Percentiles rank a stretch among this genome's conserved stretches.
phyloP scores from a whole-genome alignment of 1,139 yeast genomes.

The Chernovozyma aurita region DNA sequence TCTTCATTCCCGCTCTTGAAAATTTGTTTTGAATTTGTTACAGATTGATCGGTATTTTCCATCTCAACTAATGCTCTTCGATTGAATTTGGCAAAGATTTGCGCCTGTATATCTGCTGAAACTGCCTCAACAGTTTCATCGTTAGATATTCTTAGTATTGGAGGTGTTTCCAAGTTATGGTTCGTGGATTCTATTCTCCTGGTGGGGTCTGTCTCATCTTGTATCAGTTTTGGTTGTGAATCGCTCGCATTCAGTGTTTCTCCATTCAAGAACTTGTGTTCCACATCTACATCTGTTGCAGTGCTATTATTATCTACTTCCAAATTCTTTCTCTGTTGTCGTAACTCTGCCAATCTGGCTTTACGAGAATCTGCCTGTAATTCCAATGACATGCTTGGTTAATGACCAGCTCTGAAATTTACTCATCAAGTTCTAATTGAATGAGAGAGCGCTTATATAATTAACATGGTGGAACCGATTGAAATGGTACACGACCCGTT shows the following conservation, averaged over 20 bases:
- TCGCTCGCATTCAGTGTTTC: background rate
- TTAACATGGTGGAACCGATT: too few species aligned
- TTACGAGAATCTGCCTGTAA: slow-evolving; percentile 14
- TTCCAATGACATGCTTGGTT: too few species aligned
- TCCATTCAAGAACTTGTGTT: background rate
- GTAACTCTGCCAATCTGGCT: slow-evolving; percentile 21
- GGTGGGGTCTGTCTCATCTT: background rate
- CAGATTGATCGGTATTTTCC: slow-evolving; percentile 6
- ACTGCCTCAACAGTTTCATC: slow-evolving; percentile 27
- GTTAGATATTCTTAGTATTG: background rate
- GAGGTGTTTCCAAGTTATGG: background rate
- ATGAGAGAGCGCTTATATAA: too few species aligned
- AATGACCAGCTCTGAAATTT: too few species aligned
- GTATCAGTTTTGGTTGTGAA: background rate
- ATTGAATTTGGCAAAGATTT: slow-evolving; percentile 10
- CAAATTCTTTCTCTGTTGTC: slow-evolving; percentile 10
- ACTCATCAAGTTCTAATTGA: too few species aligned
- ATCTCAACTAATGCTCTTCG: slow-evolving; percentile 2
- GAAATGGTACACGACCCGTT: too few species aligned
- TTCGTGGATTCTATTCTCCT: too few species aligned
- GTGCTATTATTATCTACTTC: background rate
- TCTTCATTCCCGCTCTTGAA: slow-evolving; percentile 17
- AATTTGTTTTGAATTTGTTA: slow-evolving; percentile 12
- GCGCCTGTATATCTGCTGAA: slow-evolving; percentile 20
- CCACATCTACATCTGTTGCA: background rate